A percentile compares a stretch with the other conserved stretches of the same genome.
phyloP scores from a whole-genome alignment of 2,329 filamentous ascomycete species.

The Neophaeococcomyces mojaviensis region DNA sequence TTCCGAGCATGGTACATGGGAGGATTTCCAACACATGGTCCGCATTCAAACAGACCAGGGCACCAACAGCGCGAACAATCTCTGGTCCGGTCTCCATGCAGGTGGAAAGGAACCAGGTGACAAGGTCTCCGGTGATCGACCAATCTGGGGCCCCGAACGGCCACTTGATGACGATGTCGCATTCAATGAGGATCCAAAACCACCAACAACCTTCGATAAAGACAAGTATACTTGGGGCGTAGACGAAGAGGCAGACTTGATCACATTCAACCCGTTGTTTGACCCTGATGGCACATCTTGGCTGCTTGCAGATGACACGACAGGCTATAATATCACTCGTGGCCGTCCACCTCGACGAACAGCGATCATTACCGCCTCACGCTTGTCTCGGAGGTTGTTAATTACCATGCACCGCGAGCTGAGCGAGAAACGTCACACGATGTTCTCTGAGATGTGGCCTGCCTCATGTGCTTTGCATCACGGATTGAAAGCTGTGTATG shows the following conservation, averaged over 20 bases:
- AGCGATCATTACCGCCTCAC: conserved; percentile 79
- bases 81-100: conserved; percentile 50
- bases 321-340: conserved; percentile 64
- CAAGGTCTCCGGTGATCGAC: conserved; percentile 45
- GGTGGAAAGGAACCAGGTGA: conserved; percentile 22
- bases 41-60: conserved; percentile 68
- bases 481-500: conserved; percentile 85
- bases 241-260: conserved; percentile 82
- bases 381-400: conserved; percentile 73
- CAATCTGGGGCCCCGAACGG: conserved; percentile 78
- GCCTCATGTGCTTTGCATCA: conserved; percentile 81
- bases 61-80: conserved; percentile 56
- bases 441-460: conserved; percentile 96
- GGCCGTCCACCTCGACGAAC: conserved; percentile 63
- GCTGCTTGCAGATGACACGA: conserved; percentile 74
- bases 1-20: conserved; percentile 67
- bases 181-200: conserved; percentile 65
- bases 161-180: conserved; percentile 61
- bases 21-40: conserved; percentile 70
- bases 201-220: conserved; percentile 65
- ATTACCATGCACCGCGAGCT: conserved; percentile 88
- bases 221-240: conserved; percentile 83
- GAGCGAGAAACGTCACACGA: conserved; percentile 72
- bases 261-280: conserved; percentile 86
- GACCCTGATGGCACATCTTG: conserved; percentile 82